A percentile compares a stretch with the other conserved stretches of the same genome.
Conservation (phyloP, 192 early-diverging fungal species). For the Entomortierella lignicola region DNA sequence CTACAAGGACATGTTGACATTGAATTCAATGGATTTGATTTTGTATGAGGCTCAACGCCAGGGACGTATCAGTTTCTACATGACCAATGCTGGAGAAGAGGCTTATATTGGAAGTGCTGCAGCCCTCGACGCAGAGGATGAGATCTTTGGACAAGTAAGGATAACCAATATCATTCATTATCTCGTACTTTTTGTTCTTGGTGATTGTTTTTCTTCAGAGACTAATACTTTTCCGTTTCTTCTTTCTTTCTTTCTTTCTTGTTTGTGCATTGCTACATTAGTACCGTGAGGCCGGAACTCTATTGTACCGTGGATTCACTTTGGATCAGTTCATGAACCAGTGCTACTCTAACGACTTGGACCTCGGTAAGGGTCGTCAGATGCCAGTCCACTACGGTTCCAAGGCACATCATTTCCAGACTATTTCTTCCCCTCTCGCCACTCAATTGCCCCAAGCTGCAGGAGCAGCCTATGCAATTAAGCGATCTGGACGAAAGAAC, state of each 20-base stretch:
- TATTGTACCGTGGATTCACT: slow-evolving; percentile 96
- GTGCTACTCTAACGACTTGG: slow-evolving; percentile 91
- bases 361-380: slow-evolving; percentile 95
- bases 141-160: slow-evolving; percentile 90
- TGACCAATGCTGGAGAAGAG: slow-evolving; percentile 99
- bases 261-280: slow-evolving; percentile 40
- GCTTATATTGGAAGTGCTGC: slow-evolving; percentile 93
- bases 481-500: slow-evolving; percentile 79
- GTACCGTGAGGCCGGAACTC: slow-evolving; percentile 95
- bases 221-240: background rate
- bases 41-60: slow-evolving; percentile 98
- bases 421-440: slow-evolving; percentile 95
- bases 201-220: too few species aligned
- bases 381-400: slow-evolving; percentile 99
- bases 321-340: slow-evolving; percentile 97
- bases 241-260: background rate
- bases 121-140: slow-evolving; percentile 85
- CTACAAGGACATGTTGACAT: slow-evolving; percentile 91
- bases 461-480: slow-evolving; percentile 95
- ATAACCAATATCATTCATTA: background rate
- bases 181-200: background rate
- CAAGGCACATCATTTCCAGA: slow-evolving; percentile 89
- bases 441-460: slow-evolving; percentile 99
- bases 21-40: slow-evolving; percentile 94
- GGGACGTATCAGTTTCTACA: slow-evolving; percentile 98